Evolutionary conservation across 345 rosid species (phyloP).

Genomic region (Turnera subulata): DNA sequence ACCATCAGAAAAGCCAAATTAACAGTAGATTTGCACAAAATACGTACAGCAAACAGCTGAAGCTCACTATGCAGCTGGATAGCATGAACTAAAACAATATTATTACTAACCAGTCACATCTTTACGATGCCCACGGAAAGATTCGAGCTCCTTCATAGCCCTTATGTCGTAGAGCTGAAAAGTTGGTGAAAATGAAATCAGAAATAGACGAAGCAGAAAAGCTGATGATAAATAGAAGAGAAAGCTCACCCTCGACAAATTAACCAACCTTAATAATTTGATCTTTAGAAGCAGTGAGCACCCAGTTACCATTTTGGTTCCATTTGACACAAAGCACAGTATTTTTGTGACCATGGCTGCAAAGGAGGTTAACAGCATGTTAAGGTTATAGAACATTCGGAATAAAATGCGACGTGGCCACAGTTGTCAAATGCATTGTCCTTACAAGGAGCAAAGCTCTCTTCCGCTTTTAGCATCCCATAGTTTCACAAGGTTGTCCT

Average conservation of each 20-base stretch:
- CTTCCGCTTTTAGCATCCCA: constrained; percentile 94
- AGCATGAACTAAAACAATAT: neutral
- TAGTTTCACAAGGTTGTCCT: constrained; percentile 95
- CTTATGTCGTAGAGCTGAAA: constrained; percentile 86
- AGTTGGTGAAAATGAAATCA: neutral
- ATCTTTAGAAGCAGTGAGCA: constrained; percentile 91
- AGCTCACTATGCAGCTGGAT: neutral
- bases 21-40: neutral
- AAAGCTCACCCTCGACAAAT: constrained; percentile 5
- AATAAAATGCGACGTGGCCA: neutral
- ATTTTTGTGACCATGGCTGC: constrained; percentile 98
- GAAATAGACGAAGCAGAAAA: constrained; percentile 1
- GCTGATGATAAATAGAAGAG: constrained; percentile 3
- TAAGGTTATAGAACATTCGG: constrained; percentile 4
- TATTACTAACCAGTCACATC: constrained; percentile 84
- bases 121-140: constrained; percentile 92
- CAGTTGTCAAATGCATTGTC: constrained; percentile 15
- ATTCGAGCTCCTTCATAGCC: constrained; percentile 99
- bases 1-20: neutral
- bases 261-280: constrained; percentile 78
- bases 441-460: constrained; percentile 96
- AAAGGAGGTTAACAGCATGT: constrained; percentile 18
- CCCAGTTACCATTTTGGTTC: constrained; percentile 99
- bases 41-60: neutral
- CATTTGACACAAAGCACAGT: constrained; percentile 95